Evolutionary conservation across 352 stramenopile species (phyloP).

Genomic region (Pythium phragmiticola): DNA sequence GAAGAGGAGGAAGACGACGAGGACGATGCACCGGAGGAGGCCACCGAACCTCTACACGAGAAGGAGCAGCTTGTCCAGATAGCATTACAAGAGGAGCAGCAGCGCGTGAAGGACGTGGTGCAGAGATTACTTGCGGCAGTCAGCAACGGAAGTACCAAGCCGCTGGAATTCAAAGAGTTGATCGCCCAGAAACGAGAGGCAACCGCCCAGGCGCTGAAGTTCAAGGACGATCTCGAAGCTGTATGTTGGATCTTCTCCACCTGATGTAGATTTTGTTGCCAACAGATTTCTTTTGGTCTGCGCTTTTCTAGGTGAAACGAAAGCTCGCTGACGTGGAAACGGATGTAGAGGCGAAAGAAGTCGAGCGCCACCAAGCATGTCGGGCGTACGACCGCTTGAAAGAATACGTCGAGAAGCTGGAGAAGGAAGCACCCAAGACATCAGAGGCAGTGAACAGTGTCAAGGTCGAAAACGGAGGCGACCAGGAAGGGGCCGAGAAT

Average conservation of each 20-base stretch:
- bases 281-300: conserved; percentile 13
- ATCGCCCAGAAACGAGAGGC: conserved; percentile 56
- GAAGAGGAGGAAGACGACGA: conserved; percentile 27
- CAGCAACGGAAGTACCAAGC: conserved; percentile 15
- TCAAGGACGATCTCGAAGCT: conserved; percentile 55
- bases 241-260: conserved; percentile 35
- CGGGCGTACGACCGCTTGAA: conserved; percentile 73
- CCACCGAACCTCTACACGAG: conserved; percentile 25
- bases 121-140: conserved; percentile 35
- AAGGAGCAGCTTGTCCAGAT: conserved; percentile 45
- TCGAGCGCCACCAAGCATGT: conserved; percentile 73
- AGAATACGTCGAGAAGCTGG: conserved; percentile 40
- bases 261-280: background rate
- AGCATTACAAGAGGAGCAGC: conserved; percentile 42
- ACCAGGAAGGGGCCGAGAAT: background rate
- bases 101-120: conserved; percentile 36
- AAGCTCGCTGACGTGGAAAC: conserved; percentile 57
- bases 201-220: conserved; percentile 36
- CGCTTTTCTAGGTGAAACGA: conserved; percentile 42
- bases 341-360: conserved; percentile 76
- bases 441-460: conserved; percentile 9
- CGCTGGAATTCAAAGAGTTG: conserved; percentile 55
- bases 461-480: conserved; percentile 10
- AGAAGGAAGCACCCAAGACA: conserved; percentile 3
- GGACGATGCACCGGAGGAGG: conserved; percentile 2